Evolutionary conservation across 2,329 filamentous ascomycete species (phyloP).

Genomic region (Xylaria sp.): DNA sequence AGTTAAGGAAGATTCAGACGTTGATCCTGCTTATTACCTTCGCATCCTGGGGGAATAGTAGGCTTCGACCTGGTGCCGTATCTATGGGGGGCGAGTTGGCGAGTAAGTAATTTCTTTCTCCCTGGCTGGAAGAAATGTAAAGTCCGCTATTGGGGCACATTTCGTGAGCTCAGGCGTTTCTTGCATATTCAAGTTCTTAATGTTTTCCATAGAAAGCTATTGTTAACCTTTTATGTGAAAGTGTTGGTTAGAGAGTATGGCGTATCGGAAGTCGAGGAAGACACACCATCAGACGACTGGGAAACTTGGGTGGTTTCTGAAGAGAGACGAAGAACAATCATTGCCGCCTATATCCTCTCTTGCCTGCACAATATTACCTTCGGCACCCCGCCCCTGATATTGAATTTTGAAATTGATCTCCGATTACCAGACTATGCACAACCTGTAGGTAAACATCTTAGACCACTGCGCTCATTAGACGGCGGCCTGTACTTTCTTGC

Average conservation of each 20-base stretch:
- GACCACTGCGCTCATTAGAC: too few relatives aligned
- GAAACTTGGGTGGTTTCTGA: conserved; percentile 61
- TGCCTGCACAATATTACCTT: conserved; percentile 71
- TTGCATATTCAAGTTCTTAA: background rate
- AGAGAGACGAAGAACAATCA: conserved; percentile 63
- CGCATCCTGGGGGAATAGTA: conserved; percentile 1
- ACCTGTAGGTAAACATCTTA: too few relatives aligned
- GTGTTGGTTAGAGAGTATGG: background rate
- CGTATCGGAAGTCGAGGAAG: conserved; percentile 1
- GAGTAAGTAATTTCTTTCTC: background rate
- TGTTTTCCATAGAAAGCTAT: background rate
- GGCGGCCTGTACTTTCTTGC: too few relatives aligned
- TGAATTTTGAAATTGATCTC: conserved; percentile 40
- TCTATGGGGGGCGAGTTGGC: background rate
- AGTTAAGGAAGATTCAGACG: background rate
- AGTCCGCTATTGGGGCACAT: background rate
- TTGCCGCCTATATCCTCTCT: conserved; percentile 61
- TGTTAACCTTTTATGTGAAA: background rate
- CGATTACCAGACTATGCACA: conserved; percentile 6
- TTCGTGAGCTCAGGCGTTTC: background rate
- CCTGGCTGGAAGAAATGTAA: background rate
- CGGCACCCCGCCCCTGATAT: conserved; percentile 67
- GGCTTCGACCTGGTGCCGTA: background rate
- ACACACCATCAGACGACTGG: conserved; percentile 57
- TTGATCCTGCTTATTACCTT: background rate